Conservation (phyloP, 257 asterid genomes). For the Ophiorrhiza pumila region DNA sequence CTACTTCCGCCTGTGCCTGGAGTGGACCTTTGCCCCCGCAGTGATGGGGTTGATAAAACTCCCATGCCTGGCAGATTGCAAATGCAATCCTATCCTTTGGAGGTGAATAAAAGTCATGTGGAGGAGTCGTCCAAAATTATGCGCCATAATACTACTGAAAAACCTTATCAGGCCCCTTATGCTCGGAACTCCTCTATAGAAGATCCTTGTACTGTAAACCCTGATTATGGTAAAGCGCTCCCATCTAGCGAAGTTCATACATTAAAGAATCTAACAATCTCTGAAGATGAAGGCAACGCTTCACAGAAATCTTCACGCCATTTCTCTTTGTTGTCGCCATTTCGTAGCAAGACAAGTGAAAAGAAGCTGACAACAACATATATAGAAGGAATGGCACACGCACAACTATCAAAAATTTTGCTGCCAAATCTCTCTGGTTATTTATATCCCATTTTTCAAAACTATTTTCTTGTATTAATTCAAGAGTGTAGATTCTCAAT, state of each 20-base stretch:
- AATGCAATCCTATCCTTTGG: constrained; percentile 33
- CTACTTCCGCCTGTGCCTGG: too few species aligned
- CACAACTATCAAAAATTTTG: neutral
- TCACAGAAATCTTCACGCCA: constrained; percentile 57
- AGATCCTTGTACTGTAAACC: constrained; percentile 51
- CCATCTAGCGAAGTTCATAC: constrained; percentile 56
- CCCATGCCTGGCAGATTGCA: constrained; percentile 27
- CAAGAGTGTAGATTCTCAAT: neutral
- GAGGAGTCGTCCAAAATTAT: constrained; percentile 38
- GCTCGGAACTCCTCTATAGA: constrained; percentile 69
- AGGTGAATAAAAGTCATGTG: constrained; percentile 40
- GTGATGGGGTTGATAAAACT: constrained; percentile 36
- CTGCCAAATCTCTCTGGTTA: neutral
- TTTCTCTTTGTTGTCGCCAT: constrained; percentile 71
- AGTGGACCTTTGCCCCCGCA: too few species aligned
- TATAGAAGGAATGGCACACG: constrained; percentile 5
- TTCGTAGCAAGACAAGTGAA: constrained; percentile 66
- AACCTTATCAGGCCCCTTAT: constrained; percentile 55
- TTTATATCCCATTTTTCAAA: neutral
- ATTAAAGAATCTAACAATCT: constrained; percentile 69
- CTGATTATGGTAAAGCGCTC: constrained; percentile 48
- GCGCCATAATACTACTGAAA: constrained; percentile 29
- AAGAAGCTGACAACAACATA: constrained; percentile 60
- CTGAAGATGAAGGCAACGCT: constrained; percentile 76
- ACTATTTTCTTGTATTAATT: neutral